phyloP scores from a whole-genome alignment of 2,329 filamentous ascomycete species.

The Nemania diffusa region DNA sequence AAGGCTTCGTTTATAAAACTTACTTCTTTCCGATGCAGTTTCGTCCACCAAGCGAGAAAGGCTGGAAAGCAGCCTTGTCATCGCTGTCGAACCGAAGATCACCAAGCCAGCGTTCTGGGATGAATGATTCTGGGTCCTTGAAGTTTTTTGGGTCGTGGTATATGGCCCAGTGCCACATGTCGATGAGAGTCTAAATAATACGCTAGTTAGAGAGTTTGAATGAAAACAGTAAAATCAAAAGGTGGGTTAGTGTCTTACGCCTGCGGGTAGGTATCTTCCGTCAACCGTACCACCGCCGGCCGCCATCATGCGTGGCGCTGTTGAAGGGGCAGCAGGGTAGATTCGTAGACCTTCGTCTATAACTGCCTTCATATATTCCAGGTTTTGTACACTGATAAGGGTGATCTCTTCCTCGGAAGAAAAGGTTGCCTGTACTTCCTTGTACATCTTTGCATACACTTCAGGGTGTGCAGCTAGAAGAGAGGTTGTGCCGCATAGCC shows the following conservation, averaged over 20 bases:
- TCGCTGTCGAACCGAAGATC: neutral
- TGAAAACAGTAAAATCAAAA: neutral
- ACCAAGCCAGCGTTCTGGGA: neutral
- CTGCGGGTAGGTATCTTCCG: neutral
- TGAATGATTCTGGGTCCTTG: neutral
- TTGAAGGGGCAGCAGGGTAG: neutral
- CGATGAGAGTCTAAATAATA: neutral
- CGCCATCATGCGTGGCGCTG: neutral
- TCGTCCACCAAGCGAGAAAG: neutral
- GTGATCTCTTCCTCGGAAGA: neutral
- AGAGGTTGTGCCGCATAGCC: neutral
- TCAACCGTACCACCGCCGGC: neutral
- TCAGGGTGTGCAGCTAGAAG: neutral
- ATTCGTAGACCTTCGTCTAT: neutral
- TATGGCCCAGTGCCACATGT: neutral
- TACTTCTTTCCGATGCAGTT: conserved; percentile 2
- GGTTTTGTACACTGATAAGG: neutral
- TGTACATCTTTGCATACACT: neutral
- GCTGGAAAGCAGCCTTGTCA: neutral
- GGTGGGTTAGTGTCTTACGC: neutral
- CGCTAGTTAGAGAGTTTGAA: neutral
- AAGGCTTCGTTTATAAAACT: neutral
- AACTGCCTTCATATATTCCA: neutral
- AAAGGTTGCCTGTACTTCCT: neutral
- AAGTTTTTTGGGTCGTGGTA: neutral